Evolutionary conservation across 2,329 filamentous ascomycete genomes (phyloP).

Genomic region (Myriosclerotinia scirpicola): DNA sequence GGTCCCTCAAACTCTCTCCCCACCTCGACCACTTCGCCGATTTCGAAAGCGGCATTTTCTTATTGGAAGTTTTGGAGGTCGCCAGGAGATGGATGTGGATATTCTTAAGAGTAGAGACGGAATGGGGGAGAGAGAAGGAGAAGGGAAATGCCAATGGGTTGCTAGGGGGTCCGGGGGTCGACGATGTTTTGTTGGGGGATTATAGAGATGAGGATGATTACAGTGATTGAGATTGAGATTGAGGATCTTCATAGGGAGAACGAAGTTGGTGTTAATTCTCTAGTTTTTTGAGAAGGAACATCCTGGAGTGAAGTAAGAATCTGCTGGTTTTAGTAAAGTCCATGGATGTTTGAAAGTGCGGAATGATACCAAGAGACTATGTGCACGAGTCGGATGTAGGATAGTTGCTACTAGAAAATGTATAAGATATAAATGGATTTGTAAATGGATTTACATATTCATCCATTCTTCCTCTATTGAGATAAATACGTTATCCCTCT

Average conservation of each 20-base stretch:
- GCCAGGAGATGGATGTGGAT: slow-evolving; percentile 93
- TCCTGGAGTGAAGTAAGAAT: background rate
- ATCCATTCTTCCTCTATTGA: too few relatives aligned
- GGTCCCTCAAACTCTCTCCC: slow-evolving; percentile 83
- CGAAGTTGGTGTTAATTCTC: background rate
- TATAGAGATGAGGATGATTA: slow-evolving; percentile 64
- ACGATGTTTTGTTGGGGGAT: slow-evolving; percentile 75
- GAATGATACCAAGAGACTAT: background rate
- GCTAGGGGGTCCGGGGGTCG: slow-evolving; percentile 55
- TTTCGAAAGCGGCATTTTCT: slow-evolving; percentile 83
- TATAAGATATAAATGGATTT: background rate
- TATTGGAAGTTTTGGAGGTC: slow-evolving; percentile 85
- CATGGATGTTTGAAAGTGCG: background rate
- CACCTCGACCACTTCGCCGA: slow-evolving; percentile 82
- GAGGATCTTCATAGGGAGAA: background rate
- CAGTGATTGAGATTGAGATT: slow-evolving; percentile 44
- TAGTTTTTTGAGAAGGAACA: background rate
- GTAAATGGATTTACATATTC: too few relatives aligned
- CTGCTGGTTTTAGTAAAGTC: too few relatives aligned
- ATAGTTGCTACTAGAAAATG: background rate
- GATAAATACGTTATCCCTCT: too few relatives aligned
- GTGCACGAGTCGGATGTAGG: background rate
- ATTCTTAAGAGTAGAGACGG: slow-evolving; percentile 91
- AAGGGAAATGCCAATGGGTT: slow-evolving; percentile 41
- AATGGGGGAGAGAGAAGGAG: slow-evolving; percentile 64